Conservation (phyloP, 78 protist species). For the Anaeramoeba flamelloides region DNA sequence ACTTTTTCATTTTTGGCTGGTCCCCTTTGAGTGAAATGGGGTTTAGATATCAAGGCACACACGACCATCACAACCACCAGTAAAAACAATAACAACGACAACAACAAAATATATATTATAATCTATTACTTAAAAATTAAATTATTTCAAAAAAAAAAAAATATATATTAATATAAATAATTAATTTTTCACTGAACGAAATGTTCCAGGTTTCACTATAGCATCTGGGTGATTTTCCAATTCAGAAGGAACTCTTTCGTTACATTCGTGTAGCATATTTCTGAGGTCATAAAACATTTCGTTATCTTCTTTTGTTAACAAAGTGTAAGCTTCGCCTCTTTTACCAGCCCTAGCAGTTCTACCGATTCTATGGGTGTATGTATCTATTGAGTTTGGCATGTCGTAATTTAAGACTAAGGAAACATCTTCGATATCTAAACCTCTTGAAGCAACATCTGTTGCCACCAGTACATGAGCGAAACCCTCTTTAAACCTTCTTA, state of each 20-base stretch:
- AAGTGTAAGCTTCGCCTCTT: conserved; percentile 59
- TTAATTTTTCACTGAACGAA: too few species aligned
- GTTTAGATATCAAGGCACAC: too few species aligned
- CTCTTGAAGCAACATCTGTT: neutral
- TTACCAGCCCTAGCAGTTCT: conserved; percentile 91
- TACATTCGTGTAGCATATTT: conserved; percentile 23
- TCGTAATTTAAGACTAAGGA: neutral
- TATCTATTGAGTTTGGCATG: neutral
- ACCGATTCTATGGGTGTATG: conserved; percentile 69
- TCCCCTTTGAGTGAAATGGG: too few species aligned
- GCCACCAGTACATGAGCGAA: neutral
- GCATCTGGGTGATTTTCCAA: conserved; percentile 14
- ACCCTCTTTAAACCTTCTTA: conserved; percentile 34
- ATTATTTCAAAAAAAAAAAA: too few species aligned
- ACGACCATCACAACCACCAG: too few species aligned
- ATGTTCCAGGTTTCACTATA: neutral
- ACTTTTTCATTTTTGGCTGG: too few species aligned
- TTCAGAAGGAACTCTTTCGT: conserved; percentile 11
- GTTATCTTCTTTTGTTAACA: conserved; percentile 52
- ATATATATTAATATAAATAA: too few species aligned
- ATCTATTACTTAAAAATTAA: too few species aligned
- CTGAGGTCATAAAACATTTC: conserved; percentile 49
- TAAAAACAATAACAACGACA: too few species aligned
- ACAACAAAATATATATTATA: too few species aligned
- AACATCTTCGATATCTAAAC: neutral